Percentiles rank a stretch among this genome's conserved stretches.
Conservation (phyloP, 768 basidiomycete species). For the Calocera viscosa region DNA sequence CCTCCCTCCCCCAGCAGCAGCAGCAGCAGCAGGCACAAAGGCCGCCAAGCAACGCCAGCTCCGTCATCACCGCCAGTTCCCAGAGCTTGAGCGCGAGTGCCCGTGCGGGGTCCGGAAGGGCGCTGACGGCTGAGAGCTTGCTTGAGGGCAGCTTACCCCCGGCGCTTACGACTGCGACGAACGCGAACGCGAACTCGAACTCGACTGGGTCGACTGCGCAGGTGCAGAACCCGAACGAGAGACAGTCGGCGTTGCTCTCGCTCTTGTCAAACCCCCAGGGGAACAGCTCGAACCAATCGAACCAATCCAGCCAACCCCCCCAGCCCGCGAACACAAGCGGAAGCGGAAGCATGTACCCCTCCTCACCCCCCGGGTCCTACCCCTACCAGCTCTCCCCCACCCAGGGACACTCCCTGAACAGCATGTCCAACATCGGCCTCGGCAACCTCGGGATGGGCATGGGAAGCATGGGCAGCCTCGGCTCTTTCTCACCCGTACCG, state of each 20-base stretch:
- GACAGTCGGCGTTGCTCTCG: slow-evolving; percentile 64
- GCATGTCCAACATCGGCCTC: too few species aligned
- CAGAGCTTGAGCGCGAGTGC: background rate
- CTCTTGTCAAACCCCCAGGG: slow-evolving; percentile 36
- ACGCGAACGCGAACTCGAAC: background rate
- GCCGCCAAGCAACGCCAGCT: background rate
- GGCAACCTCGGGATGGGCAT: too few species aligned
- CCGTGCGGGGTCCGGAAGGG: background rate
- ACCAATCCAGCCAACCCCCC: slow-evolving; percentile 62
- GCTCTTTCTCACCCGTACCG: background rate
- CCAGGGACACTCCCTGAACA: slow-evolving; percentile 18
- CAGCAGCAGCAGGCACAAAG: background rate
- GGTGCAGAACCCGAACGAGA: slow-evolving; percentile 31
- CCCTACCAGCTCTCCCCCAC: slow-evolving; percentile 21
- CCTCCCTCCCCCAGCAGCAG: background rate
- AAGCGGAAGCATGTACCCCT: slow-evolving; percentile 18
- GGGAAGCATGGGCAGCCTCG: background rate
- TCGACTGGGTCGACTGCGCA: background rate
- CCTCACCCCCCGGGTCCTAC: slow-evolving; percentile 21
- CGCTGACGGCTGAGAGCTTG: background rate
- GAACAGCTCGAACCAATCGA: too few species aligned
- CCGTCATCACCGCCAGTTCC: background rate
- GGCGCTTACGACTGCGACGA: background rate
- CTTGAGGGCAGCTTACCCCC: background rate
- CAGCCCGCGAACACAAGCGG: slow-evolving; percentile 42